These are phyloP conservation scores for Fusarium siculi DNA, from an alignment of 2,329 filamentous ascomycete genomes.

Conservation along the genomic window DNA sequence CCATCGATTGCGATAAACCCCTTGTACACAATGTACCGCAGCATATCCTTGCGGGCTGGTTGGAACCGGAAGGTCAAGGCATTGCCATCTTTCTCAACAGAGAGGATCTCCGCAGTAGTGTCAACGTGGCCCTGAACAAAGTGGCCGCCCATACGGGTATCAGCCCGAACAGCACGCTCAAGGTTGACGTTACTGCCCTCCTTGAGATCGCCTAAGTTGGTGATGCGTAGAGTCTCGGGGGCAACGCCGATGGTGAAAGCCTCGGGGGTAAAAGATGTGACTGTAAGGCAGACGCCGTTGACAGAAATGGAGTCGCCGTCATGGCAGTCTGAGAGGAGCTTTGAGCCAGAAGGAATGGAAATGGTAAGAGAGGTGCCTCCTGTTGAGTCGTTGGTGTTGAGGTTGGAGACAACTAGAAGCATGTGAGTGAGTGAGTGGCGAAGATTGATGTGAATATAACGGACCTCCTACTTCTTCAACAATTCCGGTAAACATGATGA, in stretches of 20 bases:
- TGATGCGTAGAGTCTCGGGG: constrained; percentile 94
- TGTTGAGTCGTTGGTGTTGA: constrained; percentile 82
- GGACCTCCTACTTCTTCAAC: constrained; percentile 93
- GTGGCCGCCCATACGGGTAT: constrained; percentile 96
- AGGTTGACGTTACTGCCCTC: constrained; percentile 82
- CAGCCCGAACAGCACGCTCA: constrained; percentile 89
- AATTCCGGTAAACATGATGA: constrained; percentile 91
- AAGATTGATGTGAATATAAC: constrained; percentile 46
- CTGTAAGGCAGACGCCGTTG: constrained; percentile 95
- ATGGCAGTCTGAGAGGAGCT: constrained; percentile 84
- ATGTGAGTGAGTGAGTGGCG: constrained; percentile 46
- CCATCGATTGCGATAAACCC: constrained; percentile 95
- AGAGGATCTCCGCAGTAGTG: constrained; percentile 80
- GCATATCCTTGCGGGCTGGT: constrained; percentile 73
- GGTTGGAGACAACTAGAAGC: constrained; percentile 79
- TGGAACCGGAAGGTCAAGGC: constrained; percentile 86
- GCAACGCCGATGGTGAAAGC: constrained; percentile 93
- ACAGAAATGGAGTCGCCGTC: constrained; percentile 94
- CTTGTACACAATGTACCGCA: constrained; percentile 95
- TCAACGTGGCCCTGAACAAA: constrained; percentile 99
- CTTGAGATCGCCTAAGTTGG: constrained; percentile 84
- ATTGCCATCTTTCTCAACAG: constrained; percentile 84
- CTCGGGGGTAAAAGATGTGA: constrained; percentile 66
- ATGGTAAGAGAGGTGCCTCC: constrained; percentile 94
- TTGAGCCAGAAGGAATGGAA: constrained; percentile 70